Percentiles rank a stretch among this genome's conserved stretches.
phyloP scores from a whole-genome alignment of 345 rosid genomes.

The Gossypium stocksii region DNA sequence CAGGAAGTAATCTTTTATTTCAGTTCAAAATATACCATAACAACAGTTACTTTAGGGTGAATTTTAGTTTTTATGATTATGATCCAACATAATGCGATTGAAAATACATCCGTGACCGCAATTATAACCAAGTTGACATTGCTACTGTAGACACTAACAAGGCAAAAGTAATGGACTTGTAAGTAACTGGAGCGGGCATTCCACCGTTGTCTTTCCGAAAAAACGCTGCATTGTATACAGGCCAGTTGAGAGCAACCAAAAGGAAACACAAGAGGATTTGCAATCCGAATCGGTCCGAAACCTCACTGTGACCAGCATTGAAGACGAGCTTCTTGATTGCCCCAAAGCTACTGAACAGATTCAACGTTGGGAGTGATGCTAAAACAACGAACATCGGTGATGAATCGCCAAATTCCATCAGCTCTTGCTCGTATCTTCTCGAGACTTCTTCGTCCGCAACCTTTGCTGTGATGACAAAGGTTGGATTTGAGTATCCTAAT shows the following conservation, averaged over 20 bases:
- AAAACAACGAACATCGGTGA: slow-evolving; percentile 43
- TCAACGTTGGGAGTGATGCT: slow-evolving; percentile 40
- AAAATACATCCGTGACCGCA: not conserved
- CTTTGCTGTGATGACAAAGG: slow-evolving; percentile 38
- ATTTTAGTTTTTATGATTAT: too few relatives aligned
- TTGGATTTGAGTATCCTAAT: slow-evolving; percentile 25
- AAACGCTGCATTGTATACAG: not conserved
- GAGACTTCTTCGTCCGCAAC: slow-evolving; percentile 24
- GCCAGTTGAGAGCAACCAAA: slow-evolving; percentile 13
- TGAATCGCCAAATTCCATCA: slow-evolving; percentile 35
- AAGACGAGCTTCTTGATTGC: slow-evolving; percentile 16
- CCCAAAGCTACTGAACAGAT: slow-evolving; percentile 27
- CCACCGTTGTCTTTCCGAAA: slow-evolving; percentile 29
- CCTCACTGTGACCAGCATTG: not conserved
- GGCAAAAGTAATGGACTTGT: not conserved
- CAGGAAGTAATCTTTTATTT: too few relatives aligned
- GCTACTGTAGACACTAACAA: not conserved
- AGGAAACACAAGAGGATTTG: slow-evolving; percentile 33
- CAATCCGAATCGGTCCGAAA: slow-evolving; percentile 18
- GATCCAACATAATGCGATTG: not conserved
- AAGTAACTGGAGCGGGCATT: slow-evolving; percentile 27
- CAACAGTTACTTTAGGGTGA: too few relatives aligned
- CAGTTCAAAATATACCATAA: not conserved
- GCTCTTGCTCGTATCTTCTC: not conserved
- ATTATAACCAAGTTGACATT: not conserved